Percentiles rank a stretch among this genome's conserved stretches.
Evolutionary conservation across 306 rosid species (phyloP).

Genomic region (Sesbania bispinosa): DNA sequence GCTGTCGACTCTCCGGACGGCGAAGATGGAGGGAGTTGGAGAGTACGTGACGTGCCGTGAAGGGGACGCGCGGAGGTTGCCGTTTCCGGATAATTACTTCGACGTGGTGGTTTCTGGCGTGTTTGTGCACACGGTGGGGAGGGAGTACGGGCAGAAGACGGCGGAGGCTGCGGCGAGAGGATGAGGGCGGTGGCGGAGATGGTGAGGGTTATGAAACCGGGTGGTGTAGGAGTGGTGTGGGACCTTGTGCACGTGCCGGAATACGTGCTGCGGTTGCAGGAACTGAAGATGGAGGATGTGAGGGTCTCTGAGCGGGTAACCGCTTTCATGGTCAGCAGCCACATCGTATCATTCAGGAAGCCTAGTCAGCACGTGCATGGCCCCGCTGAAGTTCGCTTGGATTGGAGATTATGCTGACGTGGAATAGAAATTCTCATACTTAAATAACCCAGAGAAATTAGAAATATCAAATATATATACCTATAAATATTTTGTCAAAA

Average conservation of each 20-base stretch:
- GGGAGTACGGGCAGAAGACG: slow-evolving; percentile 71
- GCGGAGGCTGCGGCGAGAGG: slow-evolving; percentile 95
- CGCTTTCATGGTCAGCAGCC: slow-evolving; percentile 94
- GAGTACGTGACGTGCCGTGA: slow-evolving; percentile 96
- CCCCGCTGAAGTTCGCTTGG: slow-evolving; percentile 79
- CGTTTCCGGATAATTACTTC: slow-evolving; percentile 84
- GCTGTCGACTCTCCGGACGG: slow-evolving; percentile 60
- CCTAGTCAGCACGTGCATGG: slow-evolving; percentile 76
- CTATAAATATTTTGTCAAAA: slow-evolving; percentile 2
- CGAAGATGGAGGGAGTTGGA: slow-evolving; percentile 81
- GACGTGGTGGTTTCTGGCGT: slow-evolving; percentile 95
- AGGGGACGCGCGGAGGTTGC: slow-evolving; percentile 79
- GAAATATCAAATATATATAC: neutral
- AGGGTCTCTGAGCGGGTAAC: slow-evolving; percentile 83
- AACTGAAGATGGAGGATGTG: slow-evolving; percentile 89
- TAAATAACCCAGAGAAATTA: neutral
- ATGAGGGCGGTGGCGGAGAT: slow-evolving; percentile 90
- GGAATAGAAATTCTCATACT: neutral
- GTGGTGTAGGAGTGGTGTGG: slow-evolving; percentile 92
- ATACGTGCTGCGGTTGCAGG: slow-evolving; percentile 77
- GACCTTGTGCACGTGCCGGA: slow-evolving; percentile 93
- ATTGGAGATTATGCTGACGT: slow-evolving; percentile 71
- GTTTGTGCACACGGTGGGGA: slow-evolving; percentile 90
- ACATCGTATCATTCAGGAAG: slow-evolving; percentile 82
- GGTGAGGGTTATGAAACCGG: slow-evolving; percentile 85